Evolutionary conservation across 2,329 filamentous ascomycete genomes (phyloP), one percentile per base, ranked within the genome.

Genomic region (Myriosclerotinia duriaeana): DNA sequence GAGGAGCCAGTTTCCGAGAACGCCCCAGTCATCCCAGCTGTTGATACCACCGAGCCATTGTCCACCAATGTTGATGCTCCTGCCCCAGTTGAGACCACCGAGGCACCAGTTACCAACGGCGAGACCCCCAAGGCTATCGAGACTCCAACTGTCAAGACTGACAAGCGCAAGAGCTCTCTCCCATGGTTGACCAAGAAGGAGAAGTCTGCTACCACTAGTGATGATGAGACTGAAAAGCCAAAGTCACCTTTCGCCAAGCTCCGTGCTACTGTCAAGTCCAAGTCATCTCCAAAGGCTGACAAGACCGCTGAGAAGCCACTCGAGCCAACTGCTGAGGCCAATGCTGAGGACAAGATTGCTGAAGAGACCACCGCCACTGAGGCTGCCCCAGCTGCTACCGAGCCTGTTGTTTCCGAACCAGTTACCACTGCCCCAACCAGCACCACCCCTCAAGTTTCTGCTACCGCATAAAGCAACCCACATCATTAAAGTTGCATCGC

Each of bases 131-230:
- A 78, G 68, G 67, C 73, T 67, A 64, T 70, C 52, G 79, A 79
- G 72, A 76, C 74, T 64, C 74, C 74, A 66, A 69, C 73, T 40
- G 70, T 74, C 66, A 81, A 81, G 76, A 65, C 74, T 38, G 78
- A 78, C 73, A 90, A 90, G 85, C 86, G 88, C 73, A 80, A 80
- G 72, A 89, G 86, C 72, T 84, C 89, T 78, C 71, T 77, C 36
- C 76, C 76, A 69, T 90, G 86, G 87, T 72, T 83, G 77, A 85
- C 84, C 79, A 84, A 87, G 81, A 89, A 89, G 83, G 85, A 85
- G 78, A 75, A 76, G 71, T 64, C 70, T n/a, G 67, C 67, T 14
- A 65, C 69, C 53, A 72, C 71, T 55, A 71, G 71, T 36, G 84
- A 86, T 72, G 76, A 78, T 62, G 82, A 84, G 70, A 76, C 80